Evolutionary conservation across 192 early-diverging fungal species (phyloP), one percentile per base, ranked within the genome.

Genomic region (Dissophora globulifera): DNA sequence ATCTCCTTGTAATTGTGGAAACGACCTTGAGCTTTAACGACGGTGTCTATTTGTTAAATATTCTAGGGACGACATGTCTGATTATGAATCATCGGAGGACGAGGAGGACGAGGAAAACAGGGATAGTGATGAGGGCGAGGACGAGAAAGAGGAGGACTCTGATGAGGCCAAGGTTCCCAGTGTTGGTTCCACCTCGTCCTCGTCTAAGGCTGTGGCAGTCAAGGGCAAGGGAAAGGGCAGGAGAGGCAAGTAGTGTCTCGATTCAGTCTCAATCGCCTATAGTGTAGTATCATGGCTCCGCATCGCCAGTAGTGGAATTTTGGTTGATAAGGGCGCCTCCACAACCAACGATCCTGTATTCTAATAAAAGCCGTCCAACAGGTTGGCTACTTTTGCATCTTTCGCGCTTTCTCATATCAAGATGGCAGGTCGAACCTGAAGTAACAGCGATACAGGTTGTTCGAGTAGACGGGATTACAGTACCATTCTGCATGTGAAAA

Each of bases 11-110:
- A n/a, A n/a, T n/a, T n/a, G n/a, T n/a, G n/a, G n/a, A n/a, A n/a
- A n/a, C n/a, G n/a, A n/a, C n/a, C n/a, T n/a, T n/a, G n/a, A n/a
- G n/a, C n/a, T n/a, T n/a, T n/a, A n/a, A n/a, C n/a, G n/a, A n/a
- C n/a, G n/a, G 15, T 53, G 9, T 51, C 27, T 22, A 2, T 12
- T 50, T 38, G 13, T 27, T 38, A 33, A 26, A 59, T 17, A 33
- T 20, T 27, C 8, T 76, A 76, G 63, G 72, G 62, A 76, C 45
- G 62, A 61, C 31, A 76, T 76, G 72, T 76, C 72, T 26, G 72
- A 76, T 16, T 76, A 67, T 22, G 72, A 76, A 25, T 76, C 72
- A 16, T 67, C 72, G 15, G 72, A 76, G 11, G 64, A 32, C 16
- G 72, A 76, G 46, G 64, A 38, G 20, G 62, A 63, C 0, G 63